phyloP scores from a whole-genome alignment of 495 filamentous ascomycete genomes.

The Apodospora peruviana region DNA sequence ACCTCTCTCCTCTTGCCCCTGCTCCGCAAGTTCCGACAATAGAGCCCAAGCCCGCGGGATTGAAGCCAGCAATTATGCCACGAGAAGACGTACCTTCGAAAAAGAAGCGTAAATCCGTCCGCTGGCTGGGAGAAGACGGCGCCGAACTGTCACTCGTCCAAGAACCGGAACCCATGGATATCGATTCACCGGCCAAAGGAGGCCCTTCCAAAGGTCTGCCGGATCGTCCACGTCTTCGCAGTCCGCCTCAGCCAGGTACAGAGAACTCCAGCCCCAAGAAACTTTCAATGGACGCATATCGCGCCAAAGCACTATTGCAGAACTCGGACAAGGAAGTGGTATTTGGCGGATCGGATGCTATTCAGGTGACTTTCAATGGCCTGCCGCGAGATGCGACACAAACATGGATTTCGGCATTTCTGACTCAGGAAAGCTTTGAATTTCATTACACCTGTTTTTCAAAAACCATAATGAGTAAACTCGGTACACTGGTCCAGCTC shows the following conservation, averaged over 20 bases:
- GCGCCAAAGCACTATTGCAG: constrained; percentile 9
- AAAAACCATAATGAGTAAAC: constrained; percentile 14
- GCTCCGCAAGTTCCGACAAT: not conserved
- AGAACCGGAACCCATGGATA: constrained; percentile 23
- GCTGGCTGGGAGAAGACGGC: constrained; percentile 27
- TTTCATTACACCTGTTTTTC: constrained; percentile 28
- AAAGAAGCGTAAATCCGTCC: constrained; percentile 35
- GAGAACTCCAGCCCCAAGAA: constrained; percentile 1
- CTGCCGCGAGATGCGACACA: constrained; percentile 20
- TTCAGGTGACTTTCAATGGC: constrained; percentile 26
- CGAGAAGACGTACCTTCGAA: not conserved
- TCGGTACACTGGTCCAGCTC: constrained; percentile 1
- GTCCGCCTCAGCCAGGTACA: constrained; percentile 16
- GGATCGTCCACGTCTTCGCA: constrained; percentile 4
- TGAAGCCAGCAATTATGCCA: not conserved
- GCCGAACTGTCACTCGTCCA: constrained; percentile 7
- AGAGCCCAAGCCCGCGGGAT: not conserved
- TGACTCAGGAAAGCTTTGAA: constrained; percentile 21
- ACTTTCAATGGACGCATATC: not conserved
- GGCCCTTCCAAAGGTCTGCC: not conserved
- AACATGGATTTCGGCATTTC: constrained; percentile 31
- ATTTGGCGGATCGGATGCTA: constrained; percentile 16
- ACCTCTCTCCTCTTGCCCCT: not conserved
- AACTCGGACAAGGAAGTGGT: constrained; percentile 21
- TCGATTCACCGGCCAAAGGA: constrained; percentile 2